Evolutionary conservation across 371 early-diverging fungal genomes (phyloP).

Genomic region (Apophysomyces variabilis): DNA sequence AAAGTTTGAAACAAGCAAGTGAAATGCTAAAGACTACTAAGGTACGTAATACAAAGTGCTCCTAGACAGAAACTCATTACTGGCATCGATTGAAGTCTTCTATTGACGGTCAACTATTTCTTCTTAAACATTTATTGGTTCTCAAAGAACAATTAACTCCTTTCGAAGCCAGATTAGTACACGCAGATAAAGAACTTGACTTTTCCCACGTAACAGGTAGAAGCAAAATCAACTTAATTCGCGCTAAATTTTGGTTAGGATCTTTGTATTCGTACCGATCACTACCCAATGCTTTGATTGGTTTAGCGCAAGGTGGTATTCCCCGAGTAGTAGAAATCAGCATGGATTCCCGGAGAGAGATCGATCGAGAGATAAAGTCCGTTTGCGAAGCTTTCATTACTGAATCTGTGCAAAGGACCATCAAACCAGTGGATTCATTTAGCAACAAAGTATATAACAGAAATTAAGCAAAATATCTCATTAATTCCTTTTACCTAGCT

Average conservation of each 20-base stretch:
- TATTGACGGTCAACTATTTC: slow-evolving; percentile 77
- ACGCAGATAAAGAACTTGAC: slow-evolving; percentile 71
- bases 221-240: not conserved
- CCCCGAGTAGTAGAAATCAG: slow-evolving; percentile 63
- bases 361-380: slow-evolving; percentile 72
- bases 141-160: slow-evolving; percentile 81
- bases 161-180: slow-evolving; percentile 76
- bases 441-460: slow-evolving; percentile 64
- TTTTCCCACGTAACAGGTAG: slow-evolving; percentile 65
- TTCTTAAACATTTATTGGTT: slow-evolving; percentile 81
- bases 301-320: slow-evolving; percentile 63
- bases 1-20: slow-evolving; percentile 58
- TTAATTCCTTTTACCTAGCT: slow-evolving; percentile 31
- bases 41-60: slow-evolving; percentile 21
- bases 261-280: slow-evolving; percentile 44
- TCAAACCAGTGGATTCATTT: slow-evolving; percentile 72
- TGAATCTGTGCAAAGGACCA: slow-evolving; percentile 63
- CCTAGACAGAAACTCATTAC: not conserved
- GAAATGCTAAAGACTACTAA: slow-evolving; percentile 44
- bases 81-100: slow-evolving; percentile 36
- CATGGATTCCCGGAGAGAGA: slow-evolving; percentile 62
- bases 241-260: slow-evolving; percentile 19
- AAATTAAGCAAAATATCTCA: slow-evolving; percentile 22
- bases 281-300: slow-evolving; percentile 51
- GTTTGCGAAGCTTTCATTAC: slow-evolving; percentile 80